phyloP scores from a whole-genome alignment of 2,329 filamentous ascomycete species.

The Monosporascus ibericus region DNA sequence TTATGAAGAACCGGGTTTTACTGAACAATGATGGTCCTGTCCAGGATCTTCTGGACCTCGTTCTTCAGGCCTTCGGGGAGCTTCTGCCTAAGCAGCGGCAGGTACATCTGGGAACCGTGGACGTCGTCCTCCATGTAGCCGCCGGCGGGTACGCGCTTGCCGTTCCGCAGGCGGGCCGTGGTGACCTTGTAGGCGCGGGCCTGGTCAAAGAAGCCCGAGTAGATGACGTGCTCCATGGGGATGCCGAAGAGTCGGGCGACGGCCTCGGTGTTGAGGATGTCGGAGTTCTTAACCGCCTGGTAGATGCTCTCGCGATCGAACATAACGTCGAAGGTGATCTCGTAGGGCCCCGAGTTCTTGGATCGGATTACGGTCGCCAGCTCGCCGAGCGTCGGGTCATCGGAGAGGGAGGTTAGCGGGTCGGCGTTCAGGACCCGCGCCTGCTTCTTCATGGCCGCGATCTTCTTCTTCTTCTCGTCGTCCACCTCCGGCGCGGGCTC shows the following conservation, averaged over 20 bases:
- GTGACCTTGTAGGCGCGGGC: slow-evolving; percentile 42
- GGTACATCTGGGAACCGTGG: slow-evolving; percentile 23
- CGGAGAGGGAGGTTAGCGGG: neutral
- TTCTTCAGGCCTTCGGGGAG: slow-evolving; percentile 10
- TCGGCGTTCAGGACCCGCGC: slow-evolving; percentile 1
- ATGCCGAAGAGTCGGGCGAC: slow-evolving; percentile 28
- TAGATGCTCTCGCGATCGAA: slow-evolving; percentile 33
- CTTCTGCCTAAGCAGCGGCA: slow-evolving; percentile 17
- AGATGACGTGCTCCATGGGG: slow-evolving; percentile 24
- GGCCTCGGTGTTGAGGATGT: slow-evolving; percentile 28
- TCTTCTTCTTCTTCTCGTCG: neutral
- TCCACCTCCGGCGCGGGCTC: neutral
- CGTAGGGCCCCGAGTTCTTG: slow-evolving; percentile 47
- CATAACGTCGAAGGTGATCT: slow-evolving; percentile 47
- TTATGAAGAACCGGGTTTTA: neutral
- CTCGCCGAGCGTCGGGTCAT: slow-evolving; percentile 17
- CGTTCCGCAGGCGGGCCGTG: slow-evolving; percentile 21
- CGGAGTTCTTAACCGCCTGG: slow-evolving; percentile 27
- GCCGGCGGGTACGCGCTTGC: slow-evolving; percentile 13
- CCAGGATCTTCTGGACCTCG: neutral
- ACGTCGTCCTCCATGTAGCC: slow-evolving; percentile 27
- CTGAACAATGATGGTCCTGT: neutral
- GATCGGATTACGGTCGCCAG: slow-evolving; percentile 35
- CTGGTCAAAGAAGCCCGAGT: slow-evolving; percentile 36
- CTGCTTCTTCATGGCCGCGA: neutral